Percentiles rank a stretch among this genome's conserved stretches.
Conservation (phyloP, 805 yeast species). For the Myxozyma sirexii region DNA sequence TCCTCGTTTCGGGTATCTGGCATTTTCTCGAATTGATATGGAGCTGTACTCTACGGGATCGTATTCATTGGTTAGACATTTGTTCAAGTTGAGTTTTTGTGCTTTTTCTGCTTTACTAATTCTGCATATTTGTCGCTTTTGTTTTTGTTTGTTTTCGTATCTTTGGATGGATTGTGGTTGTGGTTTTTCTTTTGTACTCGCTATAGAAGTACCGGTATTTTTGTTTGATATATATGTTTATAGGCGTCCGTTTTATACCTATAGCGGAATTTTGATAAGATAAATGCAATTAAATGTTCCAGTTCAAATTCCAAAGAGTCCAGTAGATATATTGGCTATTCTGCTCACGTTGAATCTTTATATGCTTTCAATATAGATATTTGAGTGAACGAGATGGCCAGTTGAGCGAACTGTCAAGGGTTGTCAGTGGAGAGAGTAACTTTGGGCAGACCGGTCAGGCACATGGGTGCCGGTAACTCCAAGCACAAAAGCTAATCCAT, state of each 20-base stretch:
- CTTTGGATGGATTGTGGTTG: neutral
- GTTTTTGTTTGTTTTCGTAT: neutral
- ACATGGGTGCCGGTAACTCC: too few relatives aligned
- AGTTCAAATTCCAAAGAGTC: too few relatives aligned
- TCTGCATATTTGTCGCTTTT: neutral
- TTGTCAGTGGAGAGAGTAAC: too few relatives aligned
- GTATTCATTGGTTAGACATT: neutral
- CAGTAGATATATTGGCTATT: too few relatives aligned
- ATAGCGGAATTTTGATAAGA: neutral
- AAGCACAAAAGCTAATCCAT: too few relatives aligned
- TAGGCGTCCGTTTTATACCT: neutral
- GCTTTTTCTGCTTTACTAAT: neutral
- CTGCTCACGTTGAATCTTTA: too few relatives aligned
- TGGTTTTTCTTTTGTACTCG: neutral
- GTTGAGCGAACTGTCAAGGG: too few relatives aligned
- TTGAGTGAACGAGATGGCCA: too few relatives aligned
- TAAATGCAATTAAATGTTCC: neutral
- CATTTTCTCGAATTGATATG: neutral
- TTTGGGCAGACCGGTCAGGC: too few relatives aligned
- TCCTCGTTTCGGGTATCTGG: slow-evolving; percentile 3
- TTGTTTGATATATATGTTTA: neutral
- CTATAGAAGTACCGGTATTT: neutral
- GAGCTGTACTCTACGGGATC: neutral
- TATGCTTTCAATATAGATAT: too few relatives aligned
- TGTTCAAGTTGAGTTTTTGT: neutral